Base-by-base conservation (phyloP, 306 rosid genomes). In the Vachellia pachyceras region DNA sequence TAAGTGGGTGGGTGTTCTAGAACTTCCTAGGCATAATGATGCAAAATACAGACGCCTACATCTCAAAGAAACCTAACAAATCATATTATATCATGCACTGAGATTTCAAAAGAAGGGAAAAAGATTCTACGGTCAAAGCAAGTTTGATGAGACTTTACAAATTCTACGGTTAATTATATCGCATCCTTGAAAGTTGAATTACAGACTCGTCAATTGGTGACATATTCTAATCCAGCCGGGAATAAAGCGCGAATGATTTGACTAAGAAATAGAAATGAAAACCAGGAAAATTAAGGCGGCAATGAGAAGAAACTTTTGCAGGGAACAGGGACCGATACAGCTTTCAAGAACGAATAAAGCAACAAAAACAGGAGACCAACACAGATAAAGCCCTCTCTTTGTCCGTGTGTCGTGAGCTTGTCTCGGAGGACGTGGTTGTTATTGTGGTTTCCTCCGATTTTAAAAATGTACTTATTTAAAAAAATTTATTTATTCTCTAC, bases 341-440 rank as follows among this genome's bases (percentile, higher is more conserved):
- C 81, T 72, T 77, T 78, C 73, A 67, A 84, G 83, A 78, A 73
- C 81, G 90, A 91, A 91, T 88, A 91, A 91, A 91, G 93, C 82
- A 78, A 85, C 17, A 69, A 84, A 68, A 60, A 55, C 65, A 74
- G 68, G 83, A 85, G 80, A 77, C 84, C 76, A 79, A 17, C 49
- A 46, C 80, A 68, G 33, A 23, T 50, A 73, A 78, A 42, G 66
- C 78, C 46, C 40, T 79, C 73, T 63, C 46, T 57, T 7, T 76
- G 20, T 57, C 12, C 52, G 29, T 54, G 42, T 25, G 84, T 83
- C 70, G 77, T 68, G 77, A 80, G 64, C 85, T 67, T 63, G 78
- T 73, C 75, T 76, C 82, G 75, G 36, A 58, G 84, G 66, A 18
- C 57, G 57, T 71, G 55, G 58, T 72, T 77, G 63, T 49, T 47